Evolutionary conservation across 2,329 filamentous ascomycete species (phyloP).

Genomic region (Phoma sp.): DNA sequence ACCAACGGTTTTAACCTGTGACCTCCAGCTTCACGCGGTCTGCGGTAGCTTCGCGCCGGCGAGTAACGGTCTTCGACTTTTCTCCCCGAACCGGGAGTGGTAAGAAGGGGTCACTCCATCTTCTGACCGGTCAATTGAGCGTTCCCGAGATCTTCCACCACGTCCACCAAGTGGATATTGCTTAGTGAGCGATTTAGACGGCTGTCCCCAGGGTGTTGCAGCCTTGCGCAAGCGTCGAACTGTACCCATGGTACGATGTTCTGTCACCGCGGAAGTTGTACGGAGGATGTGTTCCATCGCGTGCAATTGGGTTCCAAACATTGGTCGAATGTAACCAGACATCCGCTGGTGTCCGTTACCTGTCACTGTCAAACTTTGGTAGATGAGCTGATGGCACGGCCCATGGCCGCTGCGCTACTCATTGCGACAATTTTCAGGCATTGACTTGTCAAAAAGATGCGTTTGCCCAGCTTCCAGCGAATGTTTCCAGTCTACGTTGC

Average conservation of each 20-base stretch:
- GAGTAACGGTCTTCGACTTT: background rate
- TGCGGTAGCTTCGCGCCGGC: slow-evolving; percentile 9
- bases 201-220: background rate
- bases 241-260: background rate
- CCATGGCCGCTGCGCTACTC: slow-evolving; percentile 3
- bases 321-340: slow-evolving; percentile 1
- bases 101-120: slow-evolving; percentile 1
- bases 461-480: slow-evolving; percentile 7
- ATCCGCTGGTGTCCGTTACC: slow-evolving; percentile 13
- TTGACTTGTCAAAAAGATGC: slow-evolving; percentile 5
- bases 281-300: background rate
- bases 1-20: slow-evolving; percentile 4
- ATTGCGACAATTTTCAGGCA: slow-evolving; percentile 8
- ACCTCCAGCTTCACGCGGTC: slow-evolving; percentile 9
- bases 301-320: slow-evolving; percentile 1
- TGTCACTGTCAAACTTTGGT: slow-evolving; percentile 15
- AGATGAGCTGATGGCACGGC: slow-evolving; percentile 13
- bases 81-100: background rate
- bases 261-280: background rate
- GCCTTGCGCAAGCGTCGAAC: background rate
- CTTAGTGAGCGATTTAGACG: background rate
- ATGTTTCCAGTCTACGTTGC: slow-evolving; percentile 10
- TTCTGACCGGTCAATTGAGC: background rate
- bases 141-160: background rate
- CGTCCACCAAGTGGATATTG: background rate